Base-by-base conservation (phyloP, 306 rosid genomes). In the Prosopis cineraria region DNA sequence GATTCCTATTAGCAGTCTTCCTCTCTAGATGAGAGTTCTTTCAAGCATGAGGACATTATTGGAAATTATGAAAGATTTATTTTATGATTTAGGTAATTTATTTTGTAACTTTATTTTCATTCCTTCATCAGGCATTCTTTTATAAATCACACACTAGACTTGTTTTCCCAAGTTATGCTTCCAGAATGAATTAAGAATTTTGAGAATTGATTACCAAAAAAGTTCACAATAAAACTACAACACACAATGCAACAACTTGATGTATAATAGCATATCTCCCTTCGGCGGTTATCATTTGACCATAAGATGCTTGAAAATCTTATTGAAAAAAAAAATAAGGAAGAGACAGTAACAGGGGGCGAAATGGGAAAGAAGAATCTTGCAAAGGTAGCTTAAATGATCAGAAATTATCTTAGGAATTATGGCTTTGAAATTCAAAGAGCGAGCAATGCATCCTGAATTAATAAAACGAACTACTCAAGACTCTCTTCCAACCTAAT, bases 121-220 rank as follows among this genome's bases (percentile, higher is more conserved):
- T n/a, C 25, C 58, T 50, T n/a, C 58, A 50, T 6, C n/a, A 6
- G 58, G 24, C 58, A 50, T 50, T 1, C 25, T 2, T 7, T 17
- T 20, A 52, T 52, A 52, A 52, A 20, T 52, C 22, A 52, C 29
- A 52, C 27, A 52, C 59, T 52, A 27, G 20, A 52, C 4, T 34
- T 73, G 73, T 52, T 68, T 50, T 56, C 68, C 56, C 62, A 68
- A 73, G 78, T 69, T 43, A 77, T n/a, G 25, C n/a, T 53, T 77
- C 55, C 47, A 45, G 65, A 36, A 53, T 34, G 24, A 74, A 68
- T 72, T 48, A 58, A 67, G 25, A 68, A 76, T 67, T 43, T 48
- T 73, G 70, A 69, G 10, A 22, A 65, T 58, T 40, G 72, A 68
- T 16, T 56, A 45, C 59, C 14, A 66, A 77, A 65, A 17, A 58